A percentile compares a stretch with the other conserved stretches of the same genome.
Evolutionary conservation across 2,329 filamentous ascomycete species (phyloP).

Genomic region (Cladosporium sp.): DNA sequence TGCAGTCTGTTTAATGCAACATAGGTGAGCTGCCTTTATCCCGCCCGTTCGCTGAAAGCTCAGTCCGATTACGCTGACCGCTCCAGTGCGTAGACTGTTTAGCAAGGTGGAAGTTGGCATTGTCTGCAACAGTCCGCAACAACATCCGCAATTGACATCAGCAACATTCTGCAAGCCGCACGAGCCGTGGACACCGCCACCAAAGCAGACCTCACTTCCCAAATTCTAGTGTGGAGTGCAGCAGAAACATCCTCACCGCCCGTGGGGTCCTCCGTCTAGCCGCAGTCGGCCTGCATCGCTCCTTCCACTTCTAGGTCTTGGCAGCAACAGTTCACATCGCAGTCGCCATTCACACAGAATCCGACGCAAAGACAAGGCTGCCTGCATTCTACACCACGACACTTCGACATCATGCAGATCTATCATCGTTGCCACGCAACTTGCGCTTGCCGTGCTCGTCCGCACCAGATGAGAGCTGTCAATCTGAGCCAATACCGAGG

Average conservation of each 20-base stretch:
- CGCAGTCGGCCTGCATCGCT: not conserved
- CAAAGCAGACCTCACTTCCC: slow-evolving; percentile 12
- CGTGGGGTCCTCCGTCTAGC: not conserved
- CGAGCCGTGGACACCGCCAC: not conserved
- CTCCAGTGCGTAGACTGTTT: not conserved
- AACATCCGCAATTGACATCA: not conserved
- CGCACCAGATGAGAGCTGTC: not conserved
- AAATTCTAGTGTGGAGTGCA: not conserved
- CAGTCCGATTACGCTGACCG: slow-evolving; percentile 2
- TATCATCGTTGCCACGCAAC: not conserved
- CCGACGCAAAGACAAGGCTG: not conserved
- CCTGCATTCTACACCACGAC: not conserved
- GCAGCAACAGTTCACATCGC: not conserved
- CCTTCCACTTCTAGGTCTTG: slow-evolving; percentile 2
- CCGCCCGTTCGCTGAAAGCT: not conserved
- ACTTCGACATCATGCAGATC: not conserved
- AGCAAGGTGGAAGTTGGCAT: not conserved
- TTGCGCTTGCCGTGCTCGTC: not conserved
- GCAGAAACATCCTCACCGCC: slow-evolving; percentile 1
- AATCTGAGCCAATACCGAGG: not conserved
- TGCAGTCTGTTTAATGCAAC: not conserved
- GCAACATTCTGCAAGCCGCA: not conserved
- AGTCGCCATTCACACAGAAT: not conserved
- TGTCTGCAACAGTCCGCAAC: slow-evolving; percentile 3
- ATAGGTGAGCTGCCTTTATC: not conserved